These are phyloP conservation scores for Thermochaetoides thermophila DNA, from an alignment of 495 filamentous ascomycete genomes.

Conservation along the genomic window DNA sequence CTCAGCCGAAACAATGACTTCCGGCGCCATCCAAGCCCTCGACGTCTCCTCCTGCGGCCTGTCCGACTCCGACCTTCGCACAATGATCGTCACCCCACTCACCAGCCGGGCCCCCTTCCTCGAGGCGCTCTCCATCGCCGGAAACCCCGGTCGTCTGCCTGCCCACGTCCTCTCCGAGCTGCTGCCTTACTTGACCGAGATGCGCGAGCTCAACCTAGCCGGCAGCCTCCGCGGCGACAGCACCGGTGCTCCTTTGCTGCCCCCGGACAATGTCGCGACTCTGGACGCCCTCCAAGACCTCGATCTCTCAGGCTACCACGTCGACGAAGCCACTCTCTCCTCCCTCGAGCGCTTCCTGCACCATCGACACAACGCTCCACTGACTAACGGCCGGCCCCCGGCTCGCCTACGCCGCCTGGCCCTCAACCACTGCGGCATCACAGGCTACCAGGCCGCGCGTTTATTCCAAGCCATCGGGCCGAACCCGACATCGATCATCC, in stretches of 20 bases:
- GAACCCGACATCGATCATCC: conserved; percentile 53
- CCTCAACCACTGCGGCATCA: conserved; percentile 69
- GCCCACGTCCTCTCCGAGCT: conserved; percentile 12
- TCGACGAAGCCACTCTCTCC: conserved; percentile 40
- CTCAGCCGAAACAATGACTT: conserved; percentile 15
- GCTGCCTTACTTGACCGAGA: conserved; percentile 9
- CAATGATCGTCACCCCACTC: conserved; percentile 32
- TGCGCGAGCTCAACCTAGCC: conserved; percentile 48
- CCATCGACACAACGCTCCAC: too few relatives aligned
- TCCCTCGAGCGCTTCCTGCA: conserved; percentile 32
- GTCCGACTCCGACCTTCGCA: conserved; percentile 12
- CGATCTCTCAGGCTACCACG: conserved; percentile 59
- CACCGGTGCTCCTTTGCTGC: conserved; percentile 11
- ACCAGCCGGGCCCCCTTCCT: conserved; percentile 7
- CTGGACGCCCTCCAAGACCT: conserved; percentile 31
- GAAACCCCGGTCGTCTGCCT: conserved; percentile 60
- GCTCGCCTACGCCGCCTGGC: conserved; percentile 55
- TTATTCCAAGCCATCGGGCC: conserved; percentile 60
- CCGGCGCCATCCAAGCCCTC: conserved; percentile 13
- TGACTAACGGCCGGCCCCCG: too few relatives aligned
- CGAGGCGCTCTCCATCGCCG: conserved; percentile 46
- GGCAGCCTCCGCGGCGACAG: conserved; percentile 70
- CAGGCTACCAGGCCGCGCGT: conserved; percentile 59
- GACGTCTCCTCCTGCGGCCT: conserved; percentile 19
- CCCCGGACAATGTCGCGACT: conserved; percentile 9